Base-by-base conservation (phyloP, 805 yeast genomes). In the Metschnikowia gelsemii region DNA sequence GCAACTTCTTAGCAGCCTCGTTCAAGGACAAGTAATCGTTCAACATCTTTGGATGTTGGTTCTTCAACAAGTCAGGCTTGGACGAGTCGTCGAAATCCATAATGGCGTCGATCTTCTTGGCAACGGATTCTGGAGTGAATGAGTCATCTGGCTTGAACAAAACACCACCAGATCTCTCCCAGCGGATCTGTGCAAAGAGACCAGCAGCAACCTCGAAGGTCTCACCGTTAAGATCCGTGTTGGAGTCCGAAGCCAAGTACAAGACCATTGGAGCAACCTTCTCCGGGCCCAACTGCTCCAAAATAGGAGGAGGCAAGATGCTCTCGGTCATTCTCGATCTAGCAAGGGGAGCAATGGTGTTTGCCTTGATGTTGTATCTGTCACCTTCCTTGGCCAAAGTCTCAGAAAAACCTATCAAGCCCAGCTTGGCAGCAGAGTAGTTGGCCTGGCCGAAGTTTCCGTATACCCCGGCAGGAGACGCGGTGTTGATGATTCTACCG, bases 371-470 rank as follows among this genome's bases (percentile, higher is more conserved):
- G 68, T 89, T 88, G 70, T 85, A 79, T 60, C 76, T 87, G 38
- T 63, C 77, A 52, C 99, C 99, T 68, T 91, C 99, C 68, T 88
- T 90, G 19, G 97, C 96, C 58, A 90, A 77, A 7, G 97, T 89
- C 66, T 91, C 96, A 34, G 95, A 84, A 55, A 91, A 79, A 8
- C 97, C 98, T 42, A 91, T 86, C 39, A 89, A 70, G 13, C 87
- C 98, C 48, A 86, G 70, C 65, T 91, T 91, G 17, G 96, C 97
- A 21, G 96, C 90, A 1, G 96, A 82, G 68, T 91, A 91, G 69
- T 91, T 91, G 29, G 96, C 80, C 69, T 91, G 99, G 36, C 99
- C 99, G 67, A 90, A 91, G 68, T 89, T 89, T 48, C 99, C 99
- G 62, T 84, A 91, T 51, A 91, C 74, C 17, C 99, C 99, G 25